Conservation (phyloP, 2,329 filamentous ascomycete species). For the Ophiostoma sp. region DNA sequence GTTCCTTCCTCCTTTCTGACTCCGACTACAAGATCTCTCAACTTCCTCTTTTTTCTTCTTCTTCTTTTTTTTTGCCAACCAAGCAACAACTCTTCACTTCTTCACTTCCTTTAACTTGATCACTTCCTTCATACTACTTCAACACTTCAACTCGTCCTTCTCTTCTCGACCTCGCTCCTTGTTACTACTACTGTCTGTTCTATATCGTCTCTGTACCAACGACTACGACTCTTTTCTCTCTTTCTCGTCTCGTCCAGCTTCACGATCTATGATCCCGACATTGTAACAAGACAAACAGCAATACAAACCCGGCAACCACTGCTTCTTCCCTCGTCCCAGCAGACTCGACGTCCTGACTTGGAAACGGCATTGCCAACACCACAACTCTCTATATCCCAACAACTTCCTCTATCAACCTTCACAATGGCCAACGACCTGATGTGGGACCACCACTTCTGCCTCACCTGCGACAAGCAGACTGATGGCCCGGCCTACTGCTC, state of each 20-base stretch:
- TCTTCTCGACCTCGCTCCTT: neutral
- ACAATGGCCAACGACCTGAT: constrained; percentile 54
- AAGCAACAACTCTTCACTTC: neutral
- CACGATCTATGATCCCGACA: constrained; percentile 2
- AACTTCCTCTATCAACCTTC: neutral
- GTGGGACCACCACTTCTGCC: constrained; percentile 91
- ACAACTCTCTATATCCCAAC: neutral
- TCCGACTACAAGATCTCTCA: constrained; percentile 10
- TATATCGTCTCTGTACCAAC: neutral
- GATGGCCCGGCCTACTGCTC: constrained; percentile 85
- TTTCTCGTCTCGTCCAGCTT: neutral
- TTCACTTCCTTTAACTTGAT: neutral
- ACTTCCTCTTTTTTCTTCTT: constrained; percentile 1
- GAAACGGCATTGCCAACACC: neutral
- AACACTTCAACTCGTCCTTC: constrained; percentile 2
- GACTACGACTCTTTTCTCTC: neutral
- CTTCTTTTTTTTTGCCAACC: neutral
- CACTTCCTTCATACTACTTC: neutral
- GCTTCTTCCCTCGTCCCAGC: neutral
- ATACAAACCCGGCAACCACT: neutral
- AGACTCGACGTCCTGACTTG: constrained; percentile 14
- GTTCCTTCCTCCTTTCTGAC: neutral
- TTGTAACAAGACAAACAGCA: neutral
- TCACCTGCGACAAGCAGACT: constrained; percentile 89
- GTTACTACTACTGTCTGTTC: neutral